These are phyloP conservation scores for Scedosporium boydii DNA, from an alignment of 2,329 filamentous ascomycete genomes.

Conservation along the genomic window DNA sequence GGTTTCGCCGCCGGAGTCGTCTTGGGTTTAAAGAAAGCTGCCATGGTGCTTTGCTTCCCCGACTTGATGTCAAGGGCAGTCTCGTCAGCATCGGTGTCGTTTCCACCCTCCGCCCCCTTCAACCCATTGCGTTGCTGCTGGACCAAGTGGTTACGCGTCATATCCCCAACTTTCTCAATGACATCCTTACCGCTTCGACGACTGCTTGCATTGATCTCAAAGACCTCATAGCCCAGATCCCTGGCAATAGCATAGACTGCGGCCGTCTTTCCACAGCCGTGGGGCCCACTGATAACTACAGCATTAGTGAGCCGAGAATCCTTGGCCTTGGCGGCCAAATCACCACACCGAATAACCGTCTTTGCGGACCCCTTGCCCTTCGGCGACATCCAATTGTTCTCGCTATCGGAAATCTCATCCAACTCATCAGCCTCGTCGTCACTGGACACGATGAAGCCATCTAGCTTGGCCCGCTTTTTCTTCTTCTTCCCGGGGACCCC, in stretches of 20 bases:
- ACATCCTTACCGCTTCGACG: constrained; percentile 84
- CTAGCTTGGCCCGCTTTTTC: constrained; percentile 63
- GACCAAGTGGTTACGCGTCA: constrained; percentile 92
- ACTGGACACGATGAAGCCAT: constrained; percentile 71
- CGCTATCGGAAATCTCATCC: constrained; percentile 56
- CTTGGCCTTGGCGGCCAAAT: constrained; percentile 26
- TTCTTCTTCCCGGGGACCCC: constrained; percentile 42
- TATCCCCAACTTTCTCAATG: constrained; percentile 85
- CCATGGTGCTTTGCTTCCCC: constrained; percentile 70
- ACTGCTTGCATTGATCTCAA: constrained; percentile 82
- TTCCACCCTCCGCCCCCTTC: constrained; percentile 16
- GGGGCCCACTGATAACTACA: constrained; percentile 79
- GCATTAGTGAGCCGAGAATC: constrained; percentile 56
- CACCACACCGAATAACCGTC: constrained; percentile 42
- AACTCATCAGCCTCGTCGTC: constrained; percentile 65
- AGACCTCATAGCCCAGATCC: constrained; percentile 86
- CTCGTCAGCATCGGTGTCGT: constrained; percentile 19
- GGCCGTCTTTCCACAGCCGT: constrained; percentile 88
- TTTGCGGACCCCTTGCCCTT: constrained; percentile 31
- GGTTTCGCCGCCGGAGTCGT: constrained; percentile 16
- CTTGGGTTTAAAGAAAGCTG: constrained; percentile 65
- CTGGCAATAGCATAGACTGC: constrained; percentile 85
- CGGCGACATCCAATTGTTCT: constrained; percentile 36
- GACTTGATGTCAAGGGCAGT: constrained; percentile 47
- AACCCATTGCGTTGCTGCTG: constrained; percentile 31